These are phyloP conservation scores for Talaromyces liani DNA, from an alignment of 495 filamentous ascomycete species.

Conservation along the genomic window DNA sequence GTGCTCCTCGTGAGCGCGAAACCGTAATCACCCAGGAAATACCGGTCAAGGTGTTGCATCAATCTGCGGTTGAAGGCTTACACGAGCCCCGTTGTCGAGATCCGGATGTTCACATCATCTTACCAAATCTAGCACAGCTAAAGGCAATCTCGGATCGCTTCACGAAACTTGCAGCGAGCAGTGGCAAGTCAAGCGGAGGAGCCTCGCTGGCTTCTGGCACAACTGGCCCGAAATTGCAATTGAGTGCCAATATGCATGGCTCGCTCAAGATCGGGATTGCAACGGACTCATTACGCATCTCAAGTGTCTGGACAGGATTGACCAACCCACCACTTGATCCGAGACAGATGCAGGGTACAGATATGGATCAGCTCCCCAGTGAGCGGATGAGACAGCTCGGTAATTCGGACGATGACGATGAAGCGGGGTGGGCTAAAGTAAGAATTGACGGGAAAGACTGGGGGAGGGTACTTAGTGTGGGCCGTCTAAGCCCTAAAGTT, in stretches of 20 bases:
- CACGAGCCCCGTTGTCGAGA: conserved; percentile 87
- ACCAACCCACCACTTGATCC: conserved; percentile 81
- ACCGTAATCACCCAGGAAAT: conserved; percentile 93
- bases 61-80: conserved; percentile 70
- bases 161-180: conserved; percentile 58
- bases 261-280: conserved; percentile 63
- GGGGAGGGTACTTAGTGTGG: conserved; percentile 85
- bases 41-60: conserved; percentile 81
- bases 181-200: conserved; percentile 8
- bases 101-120: conserved; percentile 87
- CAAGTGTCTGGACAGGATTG: conserved; percentile 72
- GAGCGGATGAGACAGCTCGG: conserved; percentile 53
- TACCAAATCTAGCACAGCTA: conserved; percentile 74
- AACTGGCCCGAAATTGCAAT: conserved; percentile 57
- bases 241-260: conserved; percentile 90
- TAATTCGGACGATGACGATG: conserved; percentile 40
- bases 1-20: conserved; percentile 55
- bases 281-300: conserved; percentile 75
- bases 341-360: conserved; percentile 54
- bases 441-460: conserved; percentile 88
- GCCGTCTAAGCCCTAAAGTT: conserved; percentile 75
- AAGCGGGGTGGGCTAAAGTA: conserved; percentile 74
- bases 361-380: conserved; percentile 63
- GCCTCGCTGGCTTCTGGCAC: conserved; percentile 15
- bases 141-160: conserved; percentile 92